Percentiles rank a stretch among this genome's conserved stretches.
phyloP scores from a whole-genome alignment of 2,329 filamentous ascomycete genomes.

The Lasiodiplodia hormozganensis region DNA sequence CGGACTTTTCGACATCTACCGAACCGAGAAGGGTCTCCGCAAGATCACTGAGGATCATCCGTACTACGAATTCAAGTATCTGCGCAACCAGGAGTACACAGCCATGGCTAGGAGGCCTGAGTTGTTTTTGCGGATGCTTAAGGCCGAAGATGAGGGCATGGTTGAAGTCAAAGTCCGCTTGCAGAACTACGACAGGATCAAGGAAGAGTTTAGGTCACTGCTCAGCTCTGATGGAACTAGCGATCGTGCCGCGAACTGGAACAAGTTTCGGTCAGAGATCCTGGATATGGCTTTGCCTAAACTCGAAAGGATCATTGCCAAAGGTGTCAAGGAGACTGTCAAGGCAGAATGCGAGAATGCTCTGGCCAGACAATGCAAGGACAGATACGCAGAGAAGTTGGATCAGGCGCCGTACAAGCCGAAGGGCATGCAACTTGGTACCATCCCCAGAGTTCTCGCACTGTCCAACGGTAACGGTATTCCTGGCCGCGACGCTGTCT shows the following conservation, averaged over 20 bases:
- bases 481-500: slow-evolving; percentile 76
- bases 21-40: slow-evolving; percentile 92
- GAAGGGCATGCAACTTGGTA: slow-evolving; percentile 88
- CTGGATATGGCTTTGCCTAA: slow-evolving; percentile 82
- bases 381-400: slow-evolving; percentile 86
- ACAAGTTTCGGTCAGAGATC: slow-evolving; percentile 82
- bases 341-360: slow-evolving; percentile 94
- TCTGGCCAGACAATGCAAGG: slow-evolving; percentile 84
- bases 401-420: slow-evolving; percentile 97
- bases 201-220: slow-evolving; percentile 76
- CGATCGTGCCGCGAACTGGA: slow-evolving; percentile 94
- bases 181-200: slow-evolving; percentile 77
- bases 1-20: slow-evolving; percentile 82
- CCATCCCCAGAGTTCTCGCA: slow-evolving; percentile 83
- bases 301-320: slow-evolving; percentile 82
- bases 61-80: slow-evolving; percentile 97
- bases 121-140: slow-evolving; percentile 95
- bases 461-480: slow-evolving; percentile 86
- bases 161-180: slow-evolving; percentile 84
- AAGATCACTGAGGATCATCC: slow-evolving; percentile 95
- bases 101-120: slow-evolving; percentile 86
- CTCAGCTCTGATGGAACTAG: slow-evolving; percentile 96
- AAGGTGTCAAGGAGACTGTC: slow-evolving; percentile 92
- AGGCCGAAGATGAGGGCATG: slow-evolving; percentile 91
- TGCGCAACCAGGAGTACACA: slow-evolving; percentile 84